Base-by-base conservation (phyloP, 352 stramenopile genomes). In the Achlya hypogyna region DNA sequence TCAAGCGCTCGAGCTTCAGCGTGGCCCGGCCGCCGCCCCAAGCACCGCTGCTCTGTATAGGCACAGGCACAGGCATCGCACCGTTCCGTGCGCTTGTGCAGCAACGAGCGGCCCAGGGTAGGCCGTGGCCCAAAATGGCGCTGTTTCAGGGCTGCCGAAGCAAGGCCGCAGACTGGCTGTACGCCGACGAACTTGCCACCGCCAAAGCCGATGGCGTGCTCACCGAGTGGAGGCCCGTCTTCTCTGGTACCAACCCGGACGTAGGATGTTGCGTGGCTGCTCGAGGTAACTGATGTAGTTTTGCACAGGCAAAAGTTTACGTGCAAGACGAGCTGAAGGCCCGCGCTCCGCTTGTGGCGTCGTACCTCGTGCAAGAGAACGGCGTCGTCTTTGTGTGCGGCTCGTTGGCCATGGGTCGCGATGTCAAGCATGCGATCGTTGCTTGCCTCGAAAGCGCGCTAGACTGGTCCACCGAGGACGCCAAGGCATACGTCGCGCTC, bases 81-180 rank as follows among this genome's bases (percentile, higher is more conserved):
- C 86, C 86, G 22, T 94, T 94, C 69, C 78, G 86, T 25, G 86
- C 84, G 8, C 88, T 94, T 42, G 32, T 91, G 5, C 83, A 94
- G 62, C 81, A 91, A 31, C 74, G 69, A 87, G 2, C 8, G 22
- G 32, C 23, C 8, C 25, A 56, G 12, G 8, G 16, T 3, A 56
- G 12, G 49, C 31, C 2, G 14, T 32, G 45, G 4, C 42, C 60
- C n/a, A 5, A 5, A 6, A 38, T 67, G 3, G 42, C 42, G 0
- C 59, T 94, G 25, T 94, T 90, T 54, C 89, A 91, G 38, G 86
- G 86, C 34, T 94, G 84, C 29, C 85, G 81, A 29, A 66, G 73
- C 8, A 74, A 71, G 10, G 78, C 75, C 3, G 60, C 82, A 16
- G 86, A 94, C 51, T 90, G 85, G 51, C 62, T 94, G 14, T 94